Conservation (phyloP, 139 green algal species). For the Micractinium conductrix region DNA sequence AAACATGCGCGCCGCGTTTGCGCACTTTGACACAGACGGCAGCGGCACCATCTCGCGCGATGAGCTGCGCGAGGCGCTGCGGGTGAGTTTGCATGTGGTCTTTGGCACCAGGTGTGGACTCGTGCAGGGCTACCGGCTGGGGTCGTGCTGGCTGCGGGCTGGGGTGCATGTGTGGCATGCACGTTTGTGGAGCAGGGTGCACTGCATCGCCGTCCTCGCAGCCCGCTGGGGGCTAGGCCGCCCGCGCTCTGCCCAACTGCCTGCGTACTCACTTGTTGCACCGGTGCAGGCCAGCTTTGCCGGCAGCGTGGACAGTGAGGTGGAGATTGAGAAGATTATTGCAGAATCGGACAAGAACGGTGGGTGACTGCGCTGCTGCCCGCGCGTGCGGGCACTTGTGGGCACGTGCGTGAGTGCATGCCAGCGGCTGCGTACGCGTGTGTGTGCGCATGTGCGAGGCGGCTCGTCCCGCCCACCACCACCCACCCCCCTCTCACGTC, state of each 20-base stretch:
- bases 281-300: background rate
- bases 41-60: constrained; percentile 72
- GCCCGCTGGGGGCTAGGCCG: background rate
- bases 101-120: no score
- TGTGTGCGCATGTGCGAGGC: background rate
- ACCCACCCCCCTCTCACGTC: background rate
- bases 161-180: background rate
- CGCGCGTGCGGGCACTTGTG: no score
- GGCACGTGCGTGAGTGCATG: no score
- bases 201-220: no score
- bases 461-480: background rate
- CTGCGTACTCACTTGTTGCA: no score
- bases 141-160: no score
- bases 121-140: background rate
- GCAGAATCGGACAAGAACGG: constrained; percentile 66
- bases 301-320: background rate
- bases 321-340: constrained; percentile 54
- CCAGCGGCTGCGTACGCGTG: no score
- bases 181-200: no score
- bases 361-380: background rate
- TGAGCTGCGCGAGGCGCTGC: constrained; percentile 70
- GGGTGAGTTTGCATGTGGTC: constrained; percentile 20
- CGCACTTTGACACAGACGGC: constrained; percentile 81
- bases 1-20: constrained; percentile 80
- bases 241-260: no score